Base-by-base conservation (phyloP, 2,329 filamentous ascomycete species). In the Aspergillus fijiensis region DNA sequence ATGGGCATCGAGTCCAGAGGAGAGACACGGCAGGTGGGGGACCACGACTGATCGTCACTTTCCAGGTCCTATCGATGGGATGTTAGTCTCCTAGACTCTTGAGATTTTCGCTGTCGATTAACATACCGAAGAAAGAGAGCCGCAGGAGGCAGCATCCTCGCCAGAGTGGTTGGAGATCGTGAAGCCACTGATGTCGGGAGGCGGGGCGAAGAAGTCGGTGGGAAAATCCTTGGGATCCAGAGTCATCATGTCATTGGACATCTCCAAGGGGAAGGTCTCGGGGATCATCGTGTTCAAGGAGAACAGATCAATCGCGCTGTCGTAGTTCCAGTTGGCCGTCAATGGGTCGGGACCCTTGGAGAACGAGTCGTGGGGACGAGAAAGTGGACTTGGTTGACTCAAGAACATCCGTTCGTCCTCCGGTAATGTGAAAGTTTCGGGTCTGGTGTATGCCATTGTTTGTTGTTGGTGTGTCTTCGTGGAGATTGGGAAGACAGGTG, bases 311-410 rank as follows among this genome's bases (percentile, higher is more conserved):
- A 74, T 72, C 23, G 71, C 68, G 51, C 65, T 73, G 60, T 74
- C 72, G 53, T 74, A 75, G 61, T 65, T 69, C 73, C 73, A 75
- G 59, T 74, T 72, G 64, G 72, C 73, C 29, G 74, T 68, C 19
- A 73, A 51, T 23, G 73, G 73, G 56, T 77, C 74, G 21, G 73
- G 69, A 11, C 60, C 60, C 49, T 63, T 63, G 55, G 60, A 11
- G 58, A 65, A 61, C 50, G 60, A 23, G 47, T 64, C 57, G 21
- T 53, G 49, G 21, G 61, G 55, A 31, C 58, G 61, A 50, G 60
- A 55, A 48, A 63, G 49, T 14, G 61, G 52, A 39, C 60, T 62
- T 16, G 57, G 55, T 27, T 61, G 55, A 42, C 48, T 62, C 60
- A 62, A 60, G 23, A 60, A 63, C 55, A 63, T 57, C 29, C 61